Base-by-base conservation (phyloP, 2,329 filamentous ascomycete species). In the Ilyonectria destructans region DNA sequence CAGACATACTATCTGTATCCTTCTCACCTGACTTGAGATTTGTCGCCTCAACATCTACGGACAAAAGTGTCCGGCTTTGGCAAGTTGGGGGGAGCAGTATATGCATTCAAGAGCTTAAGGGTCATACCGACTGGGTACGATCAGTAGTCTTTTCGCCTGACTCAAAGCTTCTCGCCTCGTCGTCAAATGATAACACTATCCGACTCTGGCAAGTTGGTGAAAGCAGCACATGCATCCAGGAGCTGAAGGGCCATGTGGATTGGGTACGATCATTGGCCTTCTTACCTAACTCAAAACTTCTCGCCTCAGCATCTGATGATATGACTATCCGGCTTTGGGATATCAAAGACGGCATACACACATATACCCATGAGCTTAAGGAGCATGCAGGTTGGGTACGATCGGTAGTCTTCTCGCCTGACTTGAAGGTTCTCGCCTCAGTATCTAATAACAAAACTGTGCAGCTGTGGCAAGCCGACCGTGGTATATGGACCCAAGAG, bases 121-220 rank as follows among this genome's bases (percentile, higher is more conserved):
- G 26, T 26, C 26, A 26, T 26, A 6, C 26, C 26, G 5, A 26
- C 26, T 26, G 26, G 26, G 26, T 5, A 26, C 4, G 4, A 33
- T 46, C 51, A 40, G 49, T 62, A 13, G 23, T 49, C 51, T 56
- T 64, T n/a, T 58, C 61, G 6, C 61, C 6, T 10, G 33, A 52
- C 21, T 43, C 29, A 29, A 15, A 46, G 6, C 9, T 64, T 7
- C 21, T 58, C 2, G 54, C 54, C 8, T 57, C 61, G 15, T 19
- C 19, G 13, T 31, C 19, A 2, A 0, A 2, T 21, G 33, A 58
- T 43, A 4, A 21, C 31, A 40, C 21, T 7, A 15, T 51, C 9
- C 43, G 45, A 15, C 23, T 64, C 45, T 64, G 52, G 52, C 31
- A 23, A 12, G n/a, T 17, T 23, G 21, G 6, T n/a, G 26, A 15